These are phyloP conservation scores for Solanum stenotomum DNA, from an alignment of 257 asterid genomes.

Conservation along the genomic window DNA sequence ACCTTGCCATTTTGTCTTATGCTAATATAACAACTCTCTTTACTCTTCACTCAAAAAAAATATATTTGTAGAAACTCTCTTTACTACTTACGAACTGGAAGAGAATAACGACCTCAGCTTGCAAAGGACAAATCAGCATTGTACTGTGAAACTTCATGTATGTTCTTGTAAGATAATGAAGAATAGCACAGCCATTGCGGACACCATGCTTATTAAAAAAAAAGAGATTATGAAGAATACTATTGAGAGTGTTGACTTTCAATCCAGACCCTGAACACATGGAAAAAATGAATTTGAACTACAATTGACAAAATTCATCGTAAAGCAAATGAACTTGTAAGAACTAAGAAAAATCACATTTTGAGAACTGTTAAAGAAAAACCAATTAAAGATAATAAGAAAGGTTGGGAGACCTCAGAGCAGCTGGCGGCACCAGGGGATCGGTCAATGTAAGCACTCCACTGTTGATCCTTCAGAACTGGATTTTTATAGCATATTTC, in stretches of 20 bases:
- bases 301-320: background rate
- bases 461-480: conserved; percentile 75
- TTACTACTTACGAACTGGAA: background rate
- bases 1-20: background rate
- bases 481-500: conserved; percentile 96
- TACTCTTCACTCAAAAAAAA: background rate
- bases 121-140: background rate
- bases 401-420: conserved; percentile 48
- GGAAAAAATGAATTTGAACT: background rate
- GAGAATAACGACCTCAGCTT: background rate
- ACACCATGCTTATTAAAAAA: background rate
- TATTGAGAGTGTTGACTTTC: background rate
- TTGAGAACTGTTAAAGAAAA: background rate
- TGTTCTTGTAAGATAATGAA: background rate
- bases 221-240: background rate
- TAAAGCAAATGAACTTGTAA: background rate
- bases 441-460: conserved; percentile 97
- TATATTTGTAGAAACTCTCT: background rate
- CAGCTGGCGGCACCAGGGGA: conserved; percentile 92
- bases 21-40: background rate
- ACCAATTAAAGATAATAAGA: background rate
- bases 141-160: background rate
- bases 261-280: background rate
- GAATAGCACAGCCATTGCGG: background rate
- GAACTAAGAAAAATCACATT: background rate